Base-by-base conservation (phyloP, 2,329 filamentous ascomycete genomes). In the Aspergillus pseudoviridinutans region DNA sequence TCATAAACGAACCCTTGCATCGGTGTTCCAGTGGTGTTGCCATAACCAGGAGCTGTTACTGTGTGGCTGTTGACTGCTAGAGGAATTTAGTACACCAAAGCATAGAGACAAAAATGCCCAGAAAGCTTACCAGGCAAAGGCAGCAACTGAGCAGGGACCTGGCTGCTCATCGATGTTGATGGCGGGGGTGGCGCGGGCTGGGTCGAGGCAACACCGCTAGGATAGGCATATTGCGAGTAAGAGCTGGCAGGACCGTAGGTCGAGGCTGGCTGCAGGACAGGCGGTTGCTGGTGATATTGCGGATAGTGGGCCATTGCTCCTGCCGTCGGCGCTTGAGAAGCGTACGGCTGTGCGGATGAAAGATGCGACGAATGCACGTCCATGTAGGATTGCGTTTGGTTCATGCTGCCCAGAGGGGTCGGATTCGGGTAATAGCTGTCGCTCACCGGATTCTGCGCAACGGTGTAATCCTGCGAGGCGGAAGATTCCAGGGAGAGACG, bases 181-280 rank as follows among this genome's bases (percentile, higher is more conserved):
- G 90, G 87, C 7, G 86, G 81, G 41, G 90, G 86, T 17, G 84
- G 84, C 2, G 81, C 84, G 10, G 85, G 82, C 55, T 88, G 85
- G n/a, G 90, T 88, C n/a, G 92, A 93, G 2, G 90, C 86, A 61
- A 96, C 81, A 50, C 89, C 89, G 76, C 88, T 90, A 44, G 84
- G 69, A 67, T 96, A 95, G 27, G 81, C 84, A 73, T 96, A 96
- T 64, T 87, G 84, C 54, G 79, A 76, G 79, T 94, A 82, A 66
- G 84, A 75, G 70, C 77, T 67, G 22, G 81, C 79, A 63, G 83
- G 82, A 2, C 84, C 79, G 74, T 94, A 95, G 62, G 86, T 80
- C 35, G 88, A 87, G 0, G 84, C 86, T 20, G 89, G 88, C 67
- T 90, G 91, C 68, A 92, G 78, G 60, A 91, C 80, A 8, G 89